Evolutionary conservation across 2,329 filamentous ascomycete genomes (phyloP), one percentile per base, ranked within the genome.

Genomic region (Mycosphaerelloides madeirae): DNA sequence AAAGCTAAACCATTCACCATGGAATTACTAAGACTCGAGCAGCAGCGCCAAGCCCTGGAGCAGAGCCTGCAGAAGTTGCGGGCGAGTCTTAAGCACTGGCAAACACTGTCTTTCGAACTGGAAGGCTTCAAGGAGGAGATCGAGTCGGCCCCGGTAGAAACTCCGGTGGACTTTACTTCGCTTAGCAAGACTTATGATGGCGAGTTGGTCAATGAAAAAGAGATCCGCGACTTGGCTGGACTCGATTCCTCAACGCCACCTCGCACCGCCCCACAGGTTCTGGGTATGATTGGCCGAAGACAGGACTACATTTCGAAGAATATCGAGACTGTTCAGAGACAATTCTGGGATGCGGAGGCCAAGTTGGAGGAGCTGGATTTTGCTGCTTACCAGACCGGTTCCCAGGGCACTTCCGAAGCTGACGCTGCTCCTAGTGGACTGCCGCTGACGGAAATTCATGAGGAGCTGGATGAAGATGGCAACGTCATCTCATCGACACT

Each of bases 271-370:
- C 70, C 75, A 40, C 83, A 90, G 61, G 78, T 93, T 46, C 63
- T 83, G 49, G 78, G 79, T 57, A 67, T 86, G 18, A 75, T 95
- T 34, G 76, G 79, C 16, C 81, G 87, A 46, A 79, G 93, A 32
- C 80, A 95, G 62, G 90, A 96, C 65, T 97, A 97, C 65, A 88
- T 96, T 43, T 79, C 82, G 59, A 81, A 84, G 62, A 97, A 95
- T 66, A 78, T 91, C 43, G 69, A 76, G 38, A 84, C 81, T 0
- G 71, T 95, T 44, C 79, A 85, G 61, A 88, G 84, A 60, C 82
- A 88, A 57, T 71, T 94, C 15, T 77, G 80, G 47, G 67, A 73
- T 1, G 80, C 80, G 6, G 83, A 95, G 65, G 76, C 83, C 49
- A 84, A 84, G 58, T 70, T 91, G 38, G 79, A 80, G 13, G 79